Evolutionary conservation across 352 stramenopile species (phyloP).

Genomic region (Pythium utonaiense): DNA sequence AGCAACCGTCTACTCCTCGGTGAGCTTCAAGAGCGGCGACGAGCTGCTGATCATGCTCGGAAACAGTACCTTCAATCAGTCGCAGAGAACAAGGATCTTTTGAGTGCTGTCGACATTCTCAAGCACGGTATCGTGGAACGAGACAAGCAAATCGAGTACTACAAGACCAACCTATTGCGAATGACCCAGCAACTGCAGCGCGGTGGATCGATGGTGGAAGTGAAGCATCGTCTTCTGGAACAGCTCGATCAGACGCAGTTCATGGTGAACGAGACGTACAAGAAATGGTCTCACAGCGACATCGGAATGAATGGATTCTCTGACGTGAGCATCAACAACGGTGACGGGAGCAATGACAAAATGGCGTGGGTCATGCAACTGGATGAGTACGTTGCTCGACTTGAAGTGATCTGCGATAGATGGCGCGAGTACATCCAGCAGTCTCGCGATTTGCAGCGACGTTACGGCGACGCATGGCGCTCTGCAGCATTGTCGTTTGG

Average conservation of each 20-base stretch:
- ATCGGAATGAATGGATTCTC: conserved; percentile 27
- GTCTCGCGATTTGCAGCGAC: conserved; percentile 46
- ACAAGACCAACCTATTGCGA: conserved; percentile 46
- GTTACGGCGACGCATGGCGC: conserved; percentile 46
- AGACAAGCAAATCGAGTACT: conserved; percentile 69
- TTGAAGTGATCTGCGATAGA: conserved; percentile 51
- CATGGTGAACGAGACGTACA: conserved; percentile 76
- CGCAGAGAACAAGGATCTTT: conserved; percentile 61
- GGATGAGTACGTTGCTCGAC: conserved; percentile 50
- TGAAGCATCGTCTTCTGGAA: conserved; percentile 68
- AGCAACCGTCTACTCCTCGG: conserved; percentile 62
- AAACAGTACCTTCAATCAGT: conserved; percentile 58
- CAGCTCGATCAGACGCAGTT: conserved; percentile 76
- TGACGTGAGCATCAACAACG: conserved; percentile 2
- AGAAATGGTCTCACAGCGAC: conserved; percentile 61
- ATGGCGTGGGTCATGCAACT: conserved; percentile 32
- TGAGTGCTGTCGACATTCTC: conserved; percentile 60
- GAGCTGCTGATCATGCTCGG: conserved; percentile 43
- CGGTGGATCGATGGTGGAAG: conserved; percentile 51
- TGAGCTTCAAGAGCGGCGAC: conserved; percentile 55
- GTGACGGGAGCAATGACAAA: not conserved
- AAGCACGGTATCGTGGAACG: conserved; percentile 53
- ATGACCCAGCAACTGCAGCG: conserved; percentile 50
- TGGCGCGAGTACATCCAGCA: conserved; percentile 57
- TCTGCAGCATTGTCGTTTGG: conserved; percentile 27